These are phyloP conservation scores for Saccharomycopsis crataegensis DNA, from an alignment of 1,139 yeast genomes.

Conservation along the genomic window DNA sequence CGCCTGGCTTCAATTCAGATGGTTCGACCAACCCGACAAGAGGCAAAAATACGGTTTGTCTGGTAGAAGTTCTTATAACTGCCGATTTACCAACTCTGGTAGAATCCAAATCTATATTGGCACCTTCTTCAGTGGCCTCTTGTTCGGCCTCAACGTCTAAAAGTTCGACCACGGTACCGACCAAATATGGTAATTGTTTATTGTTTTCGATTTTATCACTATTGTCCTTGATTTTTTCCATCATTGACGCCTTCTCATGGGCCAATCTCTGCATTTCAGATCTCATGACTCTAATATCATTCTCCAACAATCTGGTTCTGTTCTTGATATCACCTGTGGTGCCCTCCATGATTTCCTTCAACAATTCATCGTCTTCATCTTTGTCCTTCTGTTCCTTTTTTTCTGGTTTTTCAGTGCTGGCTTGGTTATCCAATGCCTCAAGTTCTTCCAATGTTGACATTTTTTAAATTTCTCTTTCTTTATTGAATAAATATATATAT, in stretches of 20 bases:
- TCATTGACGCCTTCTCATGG: slow-evolving; percentile 90
- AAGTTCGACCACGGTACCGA: slow-evolving; percentile 95
- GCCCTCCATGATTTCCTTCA: slow-evolving; percentile 71
- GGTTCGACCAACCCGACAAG: slow-evolving; percentile 94
- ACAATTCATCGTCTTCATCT: slow-evolving; percentile 49
- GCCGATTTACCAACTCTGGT: slow-evolving; percentile 95
- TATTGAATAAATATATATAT: background rate
- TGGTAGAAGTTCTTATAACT: slow-evolving; percentile 91
- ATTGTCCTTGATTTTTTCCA: slow-evolving; percentile 90
- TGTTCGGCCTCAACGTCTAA: slow-evolving; percentile 84
- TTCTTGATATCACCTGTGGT: slow-evolving; percentile 80
- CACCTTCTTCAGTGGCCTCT: slow-evolving; percentile 87
- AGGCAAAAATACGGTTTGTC: slow-evolving; percentile 96
- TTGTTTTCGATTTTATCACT: slow-evolving; percentile 94
- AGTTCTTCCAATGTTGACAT: slow-evolving; percentile 33
- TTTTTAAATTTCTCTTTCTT: background rate
- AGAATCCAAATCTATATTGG: slow-evolving; percentile 89
- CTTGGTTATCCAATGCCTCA: slow-evolving; percentile 26
- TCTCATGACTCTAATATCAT: slow-evolving; percentile 92
- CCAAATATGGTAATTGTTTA: slow-evolving; percentile 90
- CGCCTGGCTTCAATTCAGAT: slow-evolving; percentile 83
- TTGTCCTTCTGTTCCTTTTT: slow-evolving; percentile 48
- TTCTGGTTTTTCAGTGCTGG: slow-evolving; percentile 14
- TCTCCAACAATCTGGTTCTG: slow-evolving; percentile 81
- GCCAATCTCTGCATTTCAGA: slow-evolving; percentile 85